A percentile compares a stretch with the other conserved stretches of the same genome.
Conservation (phyloP, 768 basidiomycete genomes). For the Suillus placidus region DNA sequence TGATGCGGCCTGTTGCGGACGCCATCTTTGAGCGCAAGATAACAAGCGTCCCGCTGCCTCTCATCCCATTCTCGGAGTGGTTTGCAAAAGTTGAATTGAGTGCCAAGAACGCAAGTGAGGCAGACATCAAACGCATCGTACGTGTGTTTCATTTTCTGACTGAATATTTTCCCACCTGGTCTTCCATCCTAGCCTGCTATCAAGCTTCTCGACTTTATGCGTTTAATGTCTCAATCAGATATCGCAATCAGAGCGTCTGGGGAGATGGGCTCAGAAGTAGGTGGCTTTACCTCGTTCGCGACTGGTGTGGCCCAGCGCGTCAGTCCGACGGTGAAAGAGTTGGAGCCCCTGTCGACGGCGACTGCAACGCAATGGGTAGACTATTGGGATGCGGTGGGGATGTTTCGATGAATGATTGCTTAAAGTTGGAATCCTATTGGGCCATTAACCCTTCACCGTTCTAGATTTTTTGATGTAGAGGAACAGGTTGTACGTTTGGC, state of each 20-base stretch:
- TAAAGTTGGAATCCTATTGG: not conserved
- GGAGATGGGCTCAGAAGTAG: constrained; percentile 6
- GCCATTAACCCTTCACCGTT: too few relatives aligned
- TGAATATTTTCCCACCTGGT: constrained; percentile 33
- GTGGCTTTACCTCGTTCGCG: constrained; percentile 18
- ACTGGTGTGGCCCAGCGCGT: constrained; percentile 29
- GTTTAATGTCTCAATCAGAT: constrained; percentile 22
- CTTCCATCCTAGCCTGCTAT: constrained; percentile 30
- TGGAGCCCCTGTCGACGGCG: constrained; percentile 23
- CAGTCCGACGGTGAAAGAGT: constrained; percentile 33
- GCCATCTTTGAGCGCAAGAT: constrained; percentile 9
- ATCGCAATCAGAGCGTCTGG: not conserved
- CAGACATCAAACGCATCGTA: constrained; percentile 29
- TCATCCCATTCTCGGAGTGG: constrained; percentile 35
- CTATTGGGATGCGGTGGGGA: constrained; percentile 34
- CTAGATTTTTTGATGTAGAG: too few relatives aligned
- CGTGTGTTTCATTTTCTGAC: constrained; percentile 15
- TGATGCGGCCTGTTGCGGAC: constrained; percentile 14
- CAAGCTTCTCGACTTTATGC: constrained; percentile 33
- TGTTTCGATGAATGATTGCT: not conserved
- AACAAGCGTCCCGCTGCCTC: constrained; percentile 20
- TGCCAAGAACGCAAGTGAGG: constrained; percentile 13
- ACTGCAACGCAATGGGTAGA: constrained; percentile 35
- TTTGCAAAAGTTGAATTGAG: constrained; percentile 21
- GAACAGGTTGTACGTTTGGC: too few relatives aligned